These are phyloP conservation scores for Trypanosoma platydactyli DNA, from an alignment of 208 protist genomes.

Conservation along the genomic window DNA sequence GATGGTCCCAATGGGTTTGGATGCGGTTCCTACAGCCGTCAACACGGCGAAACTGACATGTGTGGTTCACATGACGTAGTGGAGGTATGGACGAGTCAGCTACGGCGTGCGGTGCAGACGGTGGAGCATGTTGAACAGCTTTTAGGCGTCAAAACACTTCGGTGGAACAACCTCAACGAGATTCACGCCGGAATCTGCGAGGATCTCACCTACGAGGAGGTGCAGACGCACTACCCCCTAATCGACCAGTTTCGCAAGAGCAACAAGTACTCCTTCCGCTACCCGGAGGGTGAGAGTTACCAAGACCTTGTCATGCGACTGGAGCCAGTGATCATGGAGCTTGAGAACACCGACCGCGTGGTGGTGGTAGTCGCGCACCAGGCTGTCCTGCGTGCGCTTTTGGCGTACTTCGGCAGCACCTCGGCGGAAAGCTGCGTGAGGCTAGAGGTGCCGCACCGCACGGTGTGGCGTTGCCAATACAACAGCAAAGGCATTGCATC, in stretches of 20 bases:
- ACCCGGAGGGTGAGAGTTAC: slow-evolving; percentile 89
- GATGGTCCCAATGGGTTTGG: no score
- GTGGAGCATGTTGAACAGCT: slow-evolving; percentile 64
- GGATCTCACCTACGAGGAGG: slow-evolving; percentile 82
- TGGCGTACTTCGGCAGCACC: slow-evolving; percentile 85
- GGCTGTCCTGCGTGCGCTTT: slow-evolving; percentile 78
- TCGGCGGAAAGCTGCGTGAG: slow-evolving; percentile 78
- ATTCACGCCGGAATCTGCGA: slow-evolving; percentile 90
- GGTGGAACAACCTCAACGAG: slow-evolving; percentile 86
- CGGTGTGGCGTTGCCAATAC: slow-evolving; percentile 86
- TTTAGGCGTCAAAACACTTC: slow-evolving; percentile 71
- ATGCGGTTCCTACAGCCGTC: not conserved
- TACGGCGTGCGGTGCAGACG: slow-evolving; percentile 84
- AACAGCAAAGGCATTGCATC: slow-evolving; percentile 79
- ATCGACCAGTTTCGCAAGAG: slow-evolving; percentile 75
- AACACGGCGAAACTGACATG: not conserved
- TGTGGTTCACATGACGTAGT: slow-evolving; percentile 17
- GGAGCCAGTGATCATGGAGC: slow-evolving; percentile 90
- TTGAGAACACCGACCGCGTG: slow-evolving; percentile 81
- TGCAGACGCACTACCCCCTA: slow-evolving; percentile 64
- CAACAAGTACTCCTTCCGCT: slow-evolving; percentile 90
- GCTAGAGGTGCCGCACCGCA: slow-evolving; percentile 78
- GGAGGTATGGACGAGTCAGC: slow-evolving; percentile 87
- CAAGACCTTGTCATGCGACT: slow-evolving; percentile 86
- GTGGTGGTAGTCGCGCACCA: slow-evolving; percentile 88